Evolutionary conservation across 2,329 filamentous ascomycete species (phyloP).

Genomic region (Scortechinia acanthostroma): DNA sequence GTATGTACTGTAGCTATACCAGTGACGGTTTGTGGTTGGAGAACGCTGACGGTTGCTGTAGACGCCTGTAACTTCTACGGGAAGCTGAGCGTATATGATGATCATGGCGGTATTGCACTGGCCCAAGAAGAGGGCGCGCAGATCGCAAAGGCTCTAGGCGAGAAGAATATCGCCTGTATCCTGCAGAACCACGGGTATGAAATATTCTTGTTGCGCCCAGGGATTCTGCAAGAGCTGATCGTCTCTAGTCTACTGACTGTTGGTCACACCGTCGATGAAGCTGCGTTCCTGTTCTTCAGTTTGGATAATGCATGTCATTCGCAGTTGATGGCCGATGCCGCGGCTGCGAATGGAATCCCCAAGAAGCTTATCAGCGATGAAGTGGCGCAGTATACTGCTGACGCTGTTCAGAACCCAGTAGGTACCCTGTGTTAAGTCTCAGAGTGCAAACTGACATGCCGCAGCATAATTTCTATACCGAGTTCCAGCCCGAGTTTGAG

Average conservation of each 20-base stretch:
- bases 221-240: background rate
- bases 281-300: conserved; percentile 28
- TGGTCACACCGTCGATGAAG: conserved; percentile 27
- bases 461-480: conserved; percentile 1
- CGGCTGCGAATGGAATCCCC: conserved; percentile 7
- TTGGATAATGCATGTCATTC: conserved; percentile 28
- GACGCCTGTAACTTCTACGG: conserved; percentile 25
- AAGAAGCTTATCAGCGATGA: conserved; percentile 7
- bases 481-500: conserved; percentile 2
- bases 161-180: conserved; percentile 26
- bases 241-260: conserved; percentile 26
- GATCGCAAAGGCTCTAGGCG: conserved; percentile 27
- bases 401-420: conserved; percentile 2
- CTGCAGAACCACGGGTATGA: conserved; percentile 26
- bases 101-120: conserved; percentile 1
- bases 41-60: background rate
- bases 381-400: conserved; percentile 7
- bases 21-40: background rate
- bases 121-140: conserved; percentile 16
- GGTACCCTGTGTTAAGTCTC: background rate
- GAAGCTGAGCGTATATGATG: conserved; percentile 2
- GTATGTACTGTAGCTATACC: conserved; percentile 11
- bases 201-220: background rate
- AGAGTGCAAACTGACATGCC: background rate
- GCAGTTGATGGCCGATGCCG: conserved; percentile 16